phyloP scores from a whole-genome alignment of 371 early-diverging fungal species.

The Syncephalastrum racemosum region DNA sequence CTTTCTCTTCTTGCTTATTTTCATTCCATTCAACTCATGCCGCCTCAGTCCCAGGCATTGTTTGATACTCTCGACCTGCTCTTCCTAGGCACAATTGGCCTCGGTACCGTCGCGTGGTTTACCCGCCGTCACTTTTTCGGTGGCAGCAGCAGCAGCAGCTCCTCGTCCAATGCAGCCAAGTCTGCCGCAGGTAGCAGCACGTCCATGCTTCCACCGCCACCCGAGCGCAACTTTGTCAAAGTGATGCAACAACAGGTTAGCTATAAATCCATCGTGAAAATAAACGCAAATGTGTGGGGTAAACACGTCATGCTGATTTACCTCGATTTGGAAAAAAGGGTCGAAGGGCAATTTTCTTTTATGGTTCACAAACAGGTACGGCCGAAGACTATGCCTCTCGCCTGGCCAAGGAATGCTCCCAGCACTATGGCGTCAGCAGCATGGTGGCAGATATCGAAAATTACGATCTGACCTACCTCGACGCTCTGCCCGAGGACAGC shows the following conservation, averaged over 20 bases:
- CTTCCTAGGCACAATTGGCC: conserved; percentile 15
- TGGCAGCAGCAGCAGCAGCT: no score
- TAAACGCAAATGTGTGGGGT: not conserved
- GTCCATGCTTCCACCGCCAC: not conserved
- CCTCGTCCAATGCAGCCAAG: not conserved
- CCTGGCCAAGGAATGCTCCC: conserved; percentile 78
- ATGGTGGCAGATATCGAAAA: conserved; percentile 87
- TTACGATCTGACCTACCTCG: conserved; percentile 79
- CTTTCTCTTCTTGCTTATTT: conserved; percentile 5
- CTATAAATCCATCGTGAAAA: not conserved
- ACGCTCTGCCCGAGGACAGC: conserved; percentile 58
- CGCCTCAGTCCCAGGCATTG: conserved; percentile 1
- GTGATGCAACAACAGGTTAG: conserved; percentile 61
- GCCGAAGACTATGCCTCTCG: conserved; percentile 95
- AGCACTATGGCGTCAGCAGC: conserved; percentile 71
- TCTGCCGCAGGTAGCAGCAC: conserved; percentile 5
- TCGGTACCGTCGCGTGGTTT: conserved; percentile 17
- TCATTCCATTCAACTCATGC: conserved; percentile 2
- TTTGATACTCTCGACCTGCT: conserved; percentile 15
- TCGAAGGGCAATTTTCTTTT: conserved; percentile 78
- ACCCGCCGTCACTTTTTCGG: conserved; percentile 4
- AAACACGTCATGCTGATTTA: not conserved
- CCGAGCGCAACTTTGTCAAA: conserved; percentile 62
- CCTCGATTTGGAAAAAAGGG: conserved; percentile 32
- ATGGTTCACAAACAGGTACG: conserved; percentile 96